These are phyloP conservation scores for Poteriospumella lacustris DNA, from an alignment of 108 stramenopile species.

Conservation along the genomic window DNA sequence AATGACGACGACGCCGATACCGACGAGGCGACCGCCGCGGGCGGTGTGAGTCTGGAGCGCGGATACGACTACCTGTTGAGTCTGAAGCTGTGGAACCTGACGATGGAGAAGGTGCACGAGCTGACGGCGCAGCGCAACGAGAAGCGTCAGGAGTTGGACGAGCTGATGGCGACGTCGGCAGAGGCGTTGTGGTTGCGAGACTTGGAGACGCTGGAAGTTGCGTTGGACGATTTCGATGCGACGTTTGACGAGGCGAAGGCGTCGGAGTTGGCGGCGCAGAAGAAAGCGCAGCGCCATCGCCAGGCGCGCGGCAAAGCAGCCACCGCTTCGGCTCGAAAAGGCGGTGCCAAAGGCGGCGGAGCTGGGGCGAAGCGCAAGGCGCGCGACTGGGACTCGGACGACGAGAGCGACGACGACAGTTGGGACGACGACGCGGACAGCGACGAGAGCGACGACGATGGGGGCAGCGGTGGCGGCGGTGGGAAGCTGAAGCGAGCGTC, in stretches of 20 bases:
- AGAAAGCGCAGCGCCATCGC: slow-evolving; percentile 42
- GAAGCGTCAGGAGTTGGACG: slow-evolving; percentile 69
- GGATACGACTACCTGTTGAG: slow-evolving; percentile 97
- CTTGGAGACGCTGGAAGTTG: slow-evolving; percentile 84
- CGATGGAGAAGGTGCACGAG: slow-evolving; percentile 83
- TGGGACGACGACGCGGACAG: too few relatives aligned
- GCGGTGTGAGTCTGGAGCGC: slow-evolving; percentile 59
- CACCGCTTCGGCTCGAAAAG: too few relatives aligned
- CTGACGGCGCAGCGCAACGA: slow-evolving; percentile 72
- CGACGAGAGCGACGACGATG: too few relatives aligned
- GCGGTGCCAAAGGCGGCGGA: too few relatives aligned
- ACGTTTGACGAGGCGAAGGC: slow-evolving; percentile 60
- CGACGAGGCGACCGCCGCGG: slow-evolving; percentile 49
- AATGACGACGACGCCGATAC: slow-evolving; percentile 53
- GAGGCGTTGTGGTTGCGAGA: slow-evolving; percentile 82
- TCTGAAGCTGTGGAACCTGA: slow-evolving; percentile 97
- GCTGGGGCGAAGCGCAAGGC: too few relatives aligned
- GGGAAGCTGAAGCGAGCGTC: too few relatives aligned
- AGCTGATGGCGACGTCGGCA: slow-evolving; percentile 70
- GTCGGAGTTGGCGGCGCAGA: slow-evolving; percentile 43
- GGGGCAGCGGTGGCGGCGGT: too few relatives aligned
- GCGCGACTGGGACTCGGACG: too few relatives aligned
- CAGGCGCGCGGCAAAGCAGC: too few relatives aligned
- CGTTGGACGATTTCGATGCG: slow-evolving; percentile 59
- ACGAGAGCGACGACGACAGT: too few relatives aligned